These are phyloP conservation scores for Coniferiporia sulphurascens DNA, from an alignment of 1,284 basidiomycete species.

Conservation along the genomic window DNA sequence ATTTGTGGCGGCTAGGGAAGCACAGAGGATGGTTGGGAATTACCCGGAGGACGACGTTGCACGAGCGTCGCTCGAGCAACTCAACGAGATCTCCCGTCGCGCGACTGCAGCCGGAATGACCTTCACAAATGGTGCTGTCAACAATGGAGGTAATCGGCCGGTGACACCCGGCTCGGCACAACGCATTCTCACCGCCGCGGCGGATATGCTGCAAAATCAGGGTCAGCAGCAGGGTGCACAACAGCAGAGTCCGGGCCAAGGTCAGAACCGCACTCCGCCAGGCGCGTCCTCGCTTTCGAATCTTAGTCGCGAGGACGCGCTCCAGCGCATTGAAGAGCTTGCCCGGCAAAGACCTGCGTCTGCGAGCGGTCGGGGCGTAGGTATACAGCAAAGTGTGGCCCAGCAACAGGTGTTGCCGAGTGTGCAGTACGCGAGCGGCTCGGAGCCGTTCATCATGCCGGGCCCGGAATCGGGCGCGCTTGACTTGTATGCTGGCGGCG, in stretches of 20 bases:
- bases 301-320: conserved; percentile 39
- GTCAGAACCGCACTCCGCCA: conserved; percentile 21
- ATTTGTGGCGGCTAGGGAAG: conserved; percentile 57
- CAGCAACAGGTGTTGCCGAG: conserved; percentile 16
- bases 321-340: conserved; percentile 48
- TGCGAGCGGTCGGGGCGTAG: conserved; percentile 23
- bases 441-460: conserved; percentile 36
- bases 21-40: conserved; percentile 47
- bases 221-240: conserved; percentile 15
- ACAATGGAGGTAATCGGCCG: conserved; percentile 6
- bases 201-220: conserved; percentile 15
- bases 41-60: conserved; percentile 54
- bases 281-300: conserved; percentile 12
- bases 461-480: conserved; percentile 15
- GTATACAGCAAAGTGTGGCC: conserved; percentile 15
- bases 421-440: conserved; percentile 26
- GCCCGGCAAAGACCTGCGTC: conserved; percentile 37
- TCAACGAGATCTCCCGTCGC: conserved; percentile 69
- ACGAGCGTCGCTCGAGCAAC: conserved; percentile 58
- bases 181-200: conserved; percentile 20
- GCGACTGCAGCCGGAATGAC: conserved; percentile 42
- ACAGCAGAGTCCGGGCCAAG: conserved; percentile 13
- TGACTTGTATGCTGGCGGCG: conserved; percentile 24
- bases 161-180: conserved; percentile 16
- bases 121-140: conserved; percentile 28